Conservation (phyloP, 345 rosid genomes). For the Eucalyptus victrix region DNA sequence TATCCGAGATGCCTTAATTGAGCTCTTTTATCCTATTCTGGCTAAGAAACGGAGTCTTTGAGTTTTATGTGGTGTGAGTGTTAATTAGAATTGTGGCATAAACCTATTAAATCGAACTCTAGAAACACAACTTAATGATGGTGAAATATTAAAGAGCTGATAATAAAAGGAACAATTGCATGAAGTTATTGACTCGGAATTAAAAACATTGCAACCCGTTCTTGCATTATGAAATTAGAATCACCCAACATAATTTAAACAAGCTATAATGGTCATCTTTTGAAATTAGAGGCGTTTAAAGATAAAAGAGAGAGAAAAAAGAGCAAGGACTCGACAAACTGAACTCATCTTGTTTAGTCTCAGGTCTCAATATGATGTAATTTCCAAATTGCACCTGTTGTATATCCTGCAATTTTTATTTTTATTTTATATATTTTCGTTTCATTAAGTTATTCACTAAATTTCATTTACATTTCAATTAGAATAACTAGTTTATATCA, state of each 20-base stretch:
- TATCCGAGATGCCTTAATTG: not conserved
- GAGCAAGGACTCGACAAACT: not conserved
- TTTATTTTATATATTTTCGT: not conserved
- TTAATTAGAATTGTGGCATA: not conserved
- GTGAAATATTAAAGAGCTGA: not conserved
- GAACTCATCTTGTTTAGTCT: not conserved
- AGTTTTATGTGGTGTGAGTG: not conserved
- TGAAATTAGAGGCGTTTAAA: not conserved
- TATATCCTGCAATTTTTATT: not conserved
- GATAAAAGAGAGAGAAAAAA: not conserved
- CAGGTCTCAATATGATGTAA: not conserved
- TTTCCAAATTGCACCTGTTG: not conserved
- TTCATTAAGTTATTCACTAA: not conserved
- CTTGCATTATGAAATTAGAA: not conserved
- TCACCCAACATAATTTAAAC: not conserved
- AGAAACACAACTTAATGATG: not conserved
- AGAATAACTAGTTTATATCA: too few species aligned
- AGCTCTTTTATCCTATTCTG: not conserved
- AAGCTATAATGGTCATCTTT: not conserved
- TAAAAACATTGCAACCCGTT: not conserved
- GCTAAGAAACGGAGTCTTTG: not conserved
- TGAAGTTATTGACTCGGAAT: not conserved
- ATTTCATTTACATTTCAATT: not conserved
- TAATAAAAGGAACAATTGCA: not conserved
- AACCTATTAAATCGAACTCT: not conserved